Base-by-base conservation (phyloP, 371 early-diverging fungal species). In the Mortierella sp. region DNA sequence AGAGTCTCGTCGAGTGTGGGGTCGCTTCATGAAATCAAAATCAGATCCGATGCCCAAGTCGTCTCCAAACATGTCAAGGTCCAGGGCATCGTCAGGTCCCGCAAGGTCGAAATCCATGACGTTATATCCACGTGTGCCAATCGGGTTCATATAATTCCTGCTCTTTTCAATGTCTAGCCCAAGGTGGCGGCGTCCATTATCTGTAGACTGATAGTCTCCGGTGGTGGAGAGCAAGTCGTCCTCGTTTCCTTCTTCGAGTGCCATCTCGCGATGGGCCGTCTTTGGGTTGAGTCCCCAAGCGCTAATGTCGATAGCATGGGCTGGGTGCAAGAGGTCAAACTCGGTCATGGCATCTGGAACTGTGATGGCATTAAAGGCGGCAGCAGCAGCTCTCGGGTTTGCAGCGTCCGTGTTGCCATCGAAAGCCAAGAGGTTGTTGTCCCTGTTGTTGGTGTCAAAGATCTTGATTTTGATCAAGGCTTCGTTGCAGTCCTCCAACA, bases 401-500 rank as follows among this genome's bases (percentile, higher is more conserved):
- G 87, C 88, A 8, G 94, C 89, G 82, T 97, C 96, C 4, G 95
- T 90, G 51, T 92, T 84, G 93, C 93, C 93, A 88, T 79, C 69
- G 21, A 74, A 64, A 59, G 43, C 54, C 47, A 74, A 31, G 23
- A 60, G 61, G 47, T 54, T 62, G 61, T 26, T 49, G 46, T 67
- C 63, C 27, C 61, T 54, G 49, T 41, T 55, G 42, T 51, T 47
- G 43, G 72, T 64, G 42, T 57, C 70, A 12, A 79, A 67, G 87
- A 96, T 82, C 72, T 97, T 97, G 74, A 98, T 94, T 72, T 96
- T 94, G 41, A 95, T 83, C 28, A 96, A 81, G 0, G 99, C 98
- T 63, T 98, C 98, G 74, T 92, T 94, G 82, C 99, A 98, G 74
- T 99, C 99, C 69, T 98, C 99, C 7, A 98, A 86, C 48, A 99